Conservation (phyloP, 768 basidiomycete genomes). For the Plicaturopsis crispa region DNA sequence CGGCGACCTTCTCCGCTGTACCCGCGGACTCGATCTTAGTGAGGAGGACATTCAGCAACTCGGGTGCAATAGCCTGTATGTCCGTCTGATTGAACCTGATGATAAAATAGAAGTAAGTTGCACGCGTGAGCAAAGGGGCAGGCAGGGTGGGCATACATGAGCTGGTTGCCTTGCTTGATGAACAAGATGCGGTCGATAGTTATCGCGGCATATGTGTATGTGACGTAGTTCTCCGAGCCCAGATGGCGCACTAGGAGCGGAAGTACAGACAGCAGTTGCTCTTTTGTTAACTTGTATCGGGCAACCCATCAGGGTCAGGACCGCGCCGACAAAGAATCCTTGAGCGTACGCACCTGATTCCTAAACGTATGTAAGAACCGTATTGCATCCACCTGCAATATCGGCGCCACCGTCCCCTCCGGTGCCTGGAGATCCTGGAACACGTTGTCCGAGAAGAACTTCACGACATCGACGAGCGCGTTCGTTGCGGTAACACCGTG, state of each 20-base stretch:
- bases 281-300: slow-evolving; percentile 69
- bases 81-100: slow-evolving; percentile 82
- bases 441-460: slow-evolving; percentile 92
- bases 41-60: slow-evolving; percentile 66
- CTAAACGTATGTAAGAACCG: slow-evolving; percentile 92
- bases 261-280: slow-evolving; percentile 85
- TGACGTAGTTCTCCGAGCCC: slow-evolving; percentile 78
- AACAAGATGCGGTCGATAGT: slow-evolving; percentile 94
- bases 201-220: slow-evolving; percentile 94
- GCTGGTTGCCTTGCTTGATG: slow-evolving; percentile 72
- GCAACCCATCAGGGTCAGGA: slow-evolving; percentile 1
- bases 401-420: slow-evolving; percentile 68
- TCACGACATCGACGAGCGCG: slow-evolving; percentile 84
- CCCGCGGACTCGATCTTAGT: slow-evolving; percentile 70
- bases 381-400: slow-evolving; percentile 94
- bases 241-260: slow-evolving; percentile 83
- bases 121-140: background rate
- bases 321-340: background rate
- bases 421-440: slow-evolving; percentile 77
- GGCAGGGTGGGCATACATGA: slow-evolving; percentile 48
- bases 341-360: slow-evolving; percentile 60
- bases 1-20: slow-evolving; percentile 88
- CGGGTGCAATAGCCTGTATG: slow-evolving; percentile 74
- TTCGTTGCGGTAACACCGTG: slow-evolving; percentile 94
- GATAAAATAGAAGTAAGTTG: background rate